Base-by-base conservation (phyloP, 495 filamentous ascomycete genomes). In the Emericellopsis terricola region DNA sequence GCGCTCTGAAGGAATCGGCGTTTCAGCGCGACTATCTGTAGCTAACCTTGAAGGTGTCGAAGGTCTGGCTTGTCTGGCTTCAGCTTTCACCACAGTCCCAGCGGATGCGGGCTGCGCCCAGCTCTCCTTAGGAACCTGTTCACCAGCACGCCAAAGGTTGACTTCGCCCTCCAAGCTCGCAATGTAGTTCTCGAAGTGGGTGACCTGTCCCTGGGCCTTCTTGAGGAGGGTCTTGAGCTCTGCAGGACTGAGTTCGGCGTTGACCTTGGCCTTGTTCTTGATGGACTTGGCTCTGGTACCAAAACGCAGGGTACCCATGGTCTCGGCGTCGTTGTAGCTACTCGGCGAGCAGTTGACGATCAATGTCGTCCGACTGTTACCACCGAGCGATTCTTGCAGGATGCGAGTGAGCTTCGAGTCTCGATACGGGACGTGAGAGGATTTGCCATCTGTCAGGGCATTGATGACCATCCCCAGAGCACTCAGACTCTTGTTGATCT, bases 191-290 rank as follows among this genome's bases (percentile, higher is more conserved):
- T 93, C 78, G 53, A 85, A 96, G 18, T 68, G 87, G 11, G 79
- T 80, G 38, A 87, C 77, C 54, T 96, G 87, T 23, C 64, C 71
- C 53, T 94, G 87, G 16, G 85, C 81, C 57, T 92, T 94, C 53
- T 77, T 82, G 45, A 97, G 68, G 47, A 92, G 64, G 36, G 73
- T 65, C 61, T 96, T 96, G 62, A 97, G 66, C 51, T 97, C 91
- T 5, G 81, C 73, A 8, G 89, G 89, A 49, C 87, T 94, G 41
- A 96, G 69, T 51, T 97, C 89, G 28, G 85, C 86, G 52, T 97
- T 97, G 64, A 97, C 77, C 81, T 94, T 96, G 49, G 89, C 89
- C 65, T 94, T 96, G 61, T 97, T 96, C 76, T 97, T 94, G 57
- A 97, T 97, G 0, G 85, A 77, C 66, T 97, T 97, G 27, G 89